These are phyloP conservation scores for Bauhinia variegata DNA, from an alignment of 306 rosid genomes.

Conservation along the genomic window DNA sequence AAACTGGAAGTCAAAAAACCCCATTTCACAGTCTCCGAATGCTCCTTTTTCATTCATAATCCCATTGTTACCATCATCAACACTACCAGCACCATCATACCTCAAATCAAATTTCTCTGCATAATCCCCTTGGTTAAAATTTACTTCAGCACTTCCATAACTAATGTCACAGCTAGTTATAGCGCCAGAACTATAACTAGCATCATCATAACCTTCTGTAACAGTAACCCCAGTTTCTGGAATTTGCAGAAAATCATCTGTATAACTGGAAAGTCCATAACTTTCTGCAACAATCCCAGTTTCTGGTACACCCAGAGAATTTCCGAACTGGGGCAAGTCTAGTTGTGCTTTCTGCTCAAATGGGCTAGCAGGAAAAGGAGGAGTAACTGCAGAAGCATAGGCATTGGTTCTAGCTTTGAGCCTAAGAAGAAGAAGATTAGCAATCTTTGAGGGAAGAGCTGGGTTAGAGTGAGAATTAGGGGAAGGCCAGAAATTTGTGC, in stretches of 20 bases:
- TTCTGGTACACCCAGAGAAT: constrained; percentile 17
- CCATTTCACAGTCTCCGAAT: not conserved
- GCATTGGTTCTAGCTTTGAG: constrained; percentile 54
- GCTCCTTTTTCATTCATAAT: not conserved
- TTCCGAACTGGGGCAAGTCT: not conserved
- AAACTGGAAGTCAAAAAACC: constrained; percentile 30
- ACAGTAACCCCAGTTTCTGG: constrained; percentile 17
- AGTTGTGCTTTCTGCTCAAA: constrained; percentile 25
- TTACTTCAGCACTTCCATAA: constrained; percentile 19
- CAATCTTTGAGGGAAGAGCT: constrained; percentile 53
- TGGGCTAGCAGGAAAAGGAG: constrained; percentile 28
- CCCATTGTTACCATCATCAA: not conserved
- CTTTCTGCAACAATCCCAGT: constrained; percentile 5
- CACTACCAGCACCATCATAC: not conserved
- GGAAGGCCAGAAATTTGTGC: constrained; percentile 37
- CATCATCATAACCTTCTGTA: not conserved
- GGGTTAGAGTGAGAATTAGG: constrained; percentile 25
- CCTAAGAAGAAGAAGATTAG: constrained; percentile 48
- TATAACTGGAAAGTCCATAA: constrained; percentile 12
- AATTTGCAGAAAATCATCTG: constrained; percentile 18
- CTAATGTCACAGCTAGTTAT: constrained; percentile 8
- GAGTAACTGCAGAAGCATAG: constrained; percentile 18
- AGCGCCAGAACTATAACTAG: constrained; percentile 28
- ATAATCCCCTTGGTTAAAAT: constrained; percentile 23
- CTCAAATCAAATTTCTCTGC: constrained; percentile 11